A percentile compares a stretch with the other conserved stretches of the same genome.
Conservation (phyloP, 2,329 filamentous ascomycete genomes). For the Beauveria asiatica region DNA sequence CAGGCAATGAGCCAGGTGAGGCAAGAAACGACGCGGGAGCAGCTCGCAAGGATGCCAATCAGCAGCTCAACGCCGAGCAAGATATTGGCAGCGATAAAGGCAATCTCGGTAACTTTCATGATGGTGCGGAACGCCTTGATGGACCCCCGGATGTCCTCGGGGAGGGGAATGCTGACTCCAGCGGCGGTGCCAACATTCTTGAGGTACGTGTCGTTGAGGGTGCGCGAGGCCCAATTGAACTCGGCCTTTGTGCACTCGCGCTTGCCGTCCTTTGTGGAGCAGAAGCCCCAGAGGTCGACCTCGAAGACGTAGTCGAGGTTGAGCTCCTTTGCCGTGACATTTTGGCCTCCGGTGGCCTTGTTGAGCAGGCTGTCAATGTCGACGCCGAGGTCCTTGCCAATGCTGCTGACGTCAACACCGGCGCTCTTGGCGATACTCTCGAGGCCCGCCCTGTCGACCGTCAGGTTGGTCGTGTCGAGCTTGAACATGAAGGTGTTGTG, state of each 20-base stretch:
- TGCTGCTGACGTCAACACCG: slow-evolving; percentile 14
- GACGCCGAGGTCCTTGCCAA: slow-evolving; percentile 18
- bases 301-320: slow-evolving; percentile 70
- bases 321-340: slow-evolving; percentile 50
- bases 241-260: slow-evolving; percentile 61
- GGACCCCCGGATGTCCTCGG: slow-evolving; percentile 55
- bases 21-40: slow-evolving; percentile 73
- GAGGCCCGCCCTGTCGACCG: slow-evolving; percentile 31
- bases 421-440: slow-evolving; percentile 15
- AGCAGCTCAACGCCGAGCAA: slow-evolving; percentile 64
- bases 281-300: slow-evolving; percentile 82
- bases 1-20: slow-evolving; percentile 69
- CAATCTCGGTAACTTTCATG: slow-evolving; percentile 73
- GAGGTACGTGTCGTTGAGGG: slow-evolving; percentile 54
- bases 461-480: slow-evolving; percentile 55
- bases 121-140: slow-evolving; percentile 67
- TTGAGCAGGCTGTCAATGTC: slow-evolving; percentile 15
- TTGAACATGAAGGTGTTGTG: slow-evolving; percentile 50
- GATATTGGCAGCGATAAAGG: slow-evolving; percentile 66
- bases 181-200: slow-evolving; percentile 41
- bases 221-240: slow-evolving; percentile 69
- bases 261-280: slow-evolving; percentile 48
- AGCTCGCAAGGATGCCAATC: slow-evolving; percentile 74
- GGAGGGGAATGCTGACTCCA: slow-evolving; percentile 53
- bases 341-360: slow-evolving; percentile 23